Conservation (phyloP, 805 yeast genomes). For the Cyberlindnera suaveolens region DNA sequence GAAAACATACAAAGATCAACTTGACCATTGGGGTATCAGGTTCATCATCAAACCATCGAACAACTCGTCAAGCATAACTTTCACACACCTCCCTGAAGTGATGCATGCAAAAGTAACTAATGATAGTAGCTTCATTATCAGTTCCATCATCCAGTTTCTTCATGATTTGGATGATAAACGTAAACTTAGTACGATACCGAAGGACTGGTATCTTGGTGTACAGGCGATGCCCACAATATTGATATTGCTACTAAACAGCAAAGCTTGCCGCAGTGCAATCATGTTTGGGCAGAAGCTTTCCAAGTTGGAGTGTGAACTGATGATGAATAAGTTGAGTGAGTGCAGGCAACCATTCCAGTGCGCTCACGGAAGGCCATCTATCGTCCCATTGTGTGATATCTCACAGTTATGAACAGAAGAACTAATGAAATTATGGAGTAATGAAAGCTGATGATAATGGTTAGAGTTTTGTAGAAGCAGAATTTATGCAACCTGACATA, state of each 20-base stretch:
- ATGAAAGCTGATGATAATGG: neutral
- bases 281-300: constrained; percentile 62
- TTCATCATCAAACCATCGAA: constrained; percentile 10
- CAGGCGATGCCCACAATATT: constrained; percentile 45
- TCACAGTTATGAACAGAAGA: neutral
- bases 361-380: constrained; percentile 82
- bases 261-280: constrained; percentile 63
- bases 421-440: neutral
- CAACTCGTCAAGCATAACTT: constrained; percentile 6
- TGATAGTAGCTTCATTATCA: constrained; percentile 27
- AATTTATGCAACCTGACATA: constrained; percentile 5
- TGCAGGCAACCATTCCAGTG: constrained; percentile 69
- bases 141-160: constrained; percentile 37
- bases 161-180: constrained; percentile 33
- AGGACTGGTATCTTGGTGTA: constrained; percentile 33
- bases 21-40: constrained; percentile 41
- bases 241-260: constrained; percentile 45
- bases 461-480: neutral
- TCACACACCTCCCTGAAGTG: constrained; percentile 42
- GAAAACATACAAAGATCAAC: constrained; percentile 21
- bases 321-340: constrained; percentile 35
- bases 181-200: constrained; percentile 20
- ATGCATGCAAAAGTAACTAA: constrained; percentile 28
- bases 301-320: constrained; percentile 33
- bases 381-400: constrained; percentile 43